Evolutionary conservation across 176 grass and related monocot genomes (phyloP).

Genomic region (Thinopyrum elongatum): DNA sequence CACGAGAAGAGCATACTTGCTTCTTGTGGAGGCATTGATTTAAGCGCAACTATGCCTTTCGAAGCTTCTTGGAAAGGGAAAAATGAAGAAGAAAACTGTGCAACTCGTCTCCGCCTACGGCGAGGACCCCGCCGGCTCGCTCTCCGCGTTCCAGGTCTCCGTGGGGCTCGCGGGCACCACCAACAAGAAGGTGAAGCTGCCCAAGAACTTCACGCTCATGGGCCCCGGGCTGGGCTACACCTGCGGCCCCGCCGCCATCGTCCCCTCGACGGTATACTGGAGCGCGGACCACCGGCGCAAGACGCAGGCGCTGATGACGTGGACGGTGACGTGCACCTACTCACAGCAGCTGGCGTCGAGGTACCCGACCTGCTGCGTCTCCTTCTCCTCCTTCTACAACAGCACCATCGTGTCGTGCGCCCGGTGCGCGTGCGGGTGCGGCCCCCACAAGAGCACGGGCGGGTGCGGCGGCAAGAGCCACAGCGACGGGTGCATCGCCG

Average conservation of each 20-base stretch:
- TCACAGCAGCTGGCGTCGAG: constrained; percentile 55
- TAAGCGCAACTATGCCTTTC: no score
- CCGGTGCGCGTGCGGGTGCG: constrained; percentile 72
- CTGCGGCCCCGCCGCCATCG: constrained; percentile 55
- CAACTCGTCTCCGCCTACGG: no score
- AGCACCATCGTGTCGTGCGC: constrained; percentile 73
- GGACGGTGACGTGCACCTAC: constrained; percentile 85
- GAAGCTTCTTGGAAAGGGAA: no score
- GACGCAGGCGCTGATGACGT: constrained; percentile 90
- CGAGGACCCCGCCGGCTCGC: no score
- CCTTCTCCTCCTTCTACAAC: constrained; percentile 90
- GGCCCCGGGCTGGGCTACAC: constrained; percentile 72
- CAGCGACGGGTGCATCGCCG: constrained; percentile 36
- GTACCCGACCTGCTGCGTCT: constrained; percentile 76
- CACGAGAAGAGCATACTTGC: no score
- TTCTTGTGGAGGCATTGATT: no score
- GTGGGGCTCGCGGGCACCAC: constrained; percentile 71
- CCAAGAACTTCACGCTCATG: constrained; percentile 69
- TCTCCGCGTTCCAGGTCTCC: constrained; percentile 78
- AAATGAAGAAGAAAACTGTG: no score
- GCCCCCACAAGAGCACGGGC: background rate
- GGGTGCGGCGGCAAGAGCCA: background rate
- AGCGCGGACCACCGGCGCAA: constrained; percentile 54
- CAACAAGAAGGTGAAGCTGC: constrained; percentile 84
- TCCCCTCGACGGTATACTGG: constrained; percentile 59